Evolutionary conservation across 352 stramenopile genomes (phyloP).

Genomic region (Phytophthora hibernalis): DNA sequence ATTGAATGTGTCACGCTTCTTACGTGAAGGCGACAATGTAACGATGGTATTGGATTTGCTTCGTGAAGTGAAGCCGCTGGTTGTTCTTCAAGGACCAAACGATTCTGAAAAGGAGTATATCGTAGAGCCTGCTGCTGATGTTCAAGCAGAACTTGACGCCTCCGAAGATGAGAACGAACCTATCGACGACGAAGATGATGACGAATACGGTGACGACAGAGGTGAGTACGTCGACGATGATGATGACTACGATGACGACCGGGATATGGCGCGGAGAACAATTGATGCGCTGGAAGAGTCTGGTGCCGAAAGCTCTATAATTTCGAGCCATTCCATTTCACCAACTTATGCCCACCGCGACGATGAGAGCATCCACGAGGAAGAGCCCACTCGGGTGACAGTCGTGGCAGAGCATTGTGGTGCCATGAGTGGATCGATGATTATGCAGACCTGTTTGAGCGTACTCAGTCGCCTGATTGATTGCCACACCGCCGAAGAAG

Average conservation of each 20-base stretch:
- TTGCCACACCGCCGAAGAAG: conserved; percentile 83
- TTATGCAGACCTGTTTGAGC: conserved; percentile 88
- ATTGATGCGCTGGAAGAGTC: conserved; percentile 81
- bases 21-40: conserved; percentile 77
- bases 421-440: conserved; percentile 86
- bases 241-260: conserved; percentile 46
- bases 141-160: conserved; percentile 63
- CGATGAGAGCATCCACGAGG: conserved; percentile 43
- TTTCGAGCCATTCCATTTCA: conserved; percentile 46
- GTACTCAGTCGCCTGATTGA: conserved; percentile 85
- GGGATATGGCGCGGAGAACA: conserved; percentile 56
- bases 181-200: conserved; percentile 42
- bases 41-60: conserved; percentile 81
- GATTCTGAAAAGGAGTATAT: conserved; percentile 80
- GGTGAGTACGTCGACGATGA: conserved; percentile 48
- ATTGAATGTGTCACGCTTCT: conserved; percentile 80
- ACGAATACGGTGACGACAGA: conserved; percentile 51
- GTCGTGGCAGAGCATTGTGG: conserved; percentile 82
- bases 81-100: conserved; percentile 67
- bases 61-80: conserved; percentile 79
- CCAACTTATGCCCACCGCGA: conserved; percentile 40
- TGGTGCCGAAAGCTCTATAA: conserved; percentile 50
- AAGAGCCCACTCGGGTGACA: conserved; percentile 64
- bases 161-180: conserved; percentile 61
- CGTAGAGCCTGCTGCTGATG: conserved; percentile 58